phyloP scores from a whole-genome alignment of 345 rosid genomes.

The Brassica nigra region DNA sequence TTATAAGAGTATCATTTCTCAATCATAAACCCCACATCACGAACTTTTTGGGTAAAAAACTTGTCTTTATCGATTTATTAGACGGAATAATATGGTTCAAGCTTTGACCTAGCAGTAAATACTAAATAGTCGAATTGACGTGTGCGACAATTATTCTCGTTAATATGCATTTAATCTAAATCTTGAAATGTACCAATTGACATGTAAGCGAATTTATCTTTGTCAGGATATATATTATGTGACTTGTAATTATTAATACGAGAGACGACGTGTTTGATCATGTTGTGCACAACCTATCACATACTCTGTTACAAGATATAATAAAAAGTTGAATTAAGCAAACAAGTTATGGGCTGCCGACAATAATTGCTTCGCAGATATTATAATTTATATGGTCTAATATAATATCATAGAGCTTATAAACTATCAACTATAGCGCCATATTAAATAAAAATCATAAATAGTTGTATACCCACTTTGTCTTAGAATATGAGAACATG shows the following conservation, averaged over 20 bases:
- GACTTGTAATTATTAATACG: constrained; percentile 7
- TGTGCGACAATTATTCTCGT: constrained; percentile 33
- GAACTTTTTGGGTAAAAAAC: neutral
- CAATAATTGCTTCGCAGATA: constrained; percentile 13
- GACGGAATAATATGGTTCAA: neutral
- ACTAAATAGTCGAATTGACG: constrained; percentile 15
- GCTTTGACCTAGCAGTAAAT: constrained; percentile 14
- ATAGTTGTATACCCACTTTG: neutral
- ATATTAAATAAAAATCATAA: neutral
- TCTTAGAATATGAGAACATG: constrained; percentile 20
- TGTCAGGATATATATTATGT: constrained; percentile 16
- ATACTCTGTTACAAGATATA: constrained; percentile 13
- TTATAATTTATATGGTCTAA: constrained; percentile 11
- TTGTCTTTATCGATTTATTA: neutral
- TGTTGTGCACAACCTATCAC: constrained; percentile 35
- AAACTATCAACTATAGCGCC: neutral
- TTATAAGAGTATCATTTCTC: neutral
- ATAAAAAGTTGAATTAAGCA: constrained; percentile 5
- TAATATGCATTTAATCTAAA: neutral
- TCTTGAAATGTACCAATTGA: constrained; percentile 12
- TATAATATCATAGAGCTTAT: neutral
- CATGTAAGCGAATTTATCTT: neutral
- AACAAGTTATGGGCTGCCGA: constrained; percentile 38
- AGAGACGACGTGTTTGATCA: constrained; percentile 37
- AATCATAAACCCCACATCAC: constrained; percentile 11